A percentile compares a stretch with the other conserved stretches of the same genome.
Evolutionary conservation across 108 stramenopile genomes (phyloP).

Genomic region (Schizochytrium sp.): DNA sequence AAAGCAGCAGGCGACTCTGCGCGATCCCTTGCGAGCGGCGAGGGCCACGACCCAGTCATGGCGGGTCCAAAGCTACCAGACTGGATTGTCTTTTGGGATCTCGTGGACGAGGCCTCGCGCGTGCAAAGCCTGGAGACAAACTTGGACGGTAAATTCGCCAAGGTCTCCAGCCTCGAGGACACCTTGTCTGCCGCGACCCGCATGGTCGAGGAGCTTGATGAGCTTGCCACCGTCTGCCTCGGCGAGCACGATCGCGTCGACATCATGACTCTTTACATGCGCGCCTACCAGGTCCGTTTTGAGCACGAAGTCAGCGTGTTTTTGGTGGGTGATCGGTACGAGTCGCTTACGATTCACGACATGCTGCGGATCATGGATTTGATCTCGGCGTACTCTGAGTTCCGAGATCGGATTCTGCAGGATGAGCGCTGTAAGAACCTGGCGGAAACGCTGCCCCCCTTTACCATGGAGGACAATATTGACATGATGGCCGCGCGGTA

Average conservation of each 20-base stretch:
- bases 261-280: not conserved
- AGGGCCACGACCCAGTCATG: no score
- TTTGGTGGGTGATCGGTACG: not conserved
- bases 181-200: not conserved
- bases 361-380: slow-evolving; percentile 4
- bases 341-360: not conserved
- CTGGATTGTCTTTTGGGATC: not conserved
- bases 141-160: not conserved
- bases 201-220: not conserved
- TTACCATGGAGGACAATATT: not conserved
- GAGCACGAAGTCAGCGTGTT: not conserved
- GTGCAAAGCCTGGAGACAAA: not conserved
- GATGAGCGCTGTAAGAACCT: not conserved
- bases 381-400: not conserved
- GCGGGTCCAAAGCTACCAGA: not conserved
- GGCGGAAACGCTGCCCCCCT: not conserved
- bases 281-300: not conserved
- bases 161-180: not conserved
- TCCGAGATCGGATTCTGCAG: not conserved
- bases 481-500: not conserved
- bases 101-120: not conserved
- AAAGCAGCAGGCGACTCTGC: not conserved
- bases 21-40: no score
- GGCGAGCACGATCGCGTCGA: not conserved
- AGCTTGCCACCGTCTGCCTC: not conserved